A percentile compares a stretch with the other conserved stretches of the same genome.
These are phyloP conservation scores for Paramecium octaurelia DNA, from an alignment of 73 alveolate species.

Conservation along the genomic window DNA sequence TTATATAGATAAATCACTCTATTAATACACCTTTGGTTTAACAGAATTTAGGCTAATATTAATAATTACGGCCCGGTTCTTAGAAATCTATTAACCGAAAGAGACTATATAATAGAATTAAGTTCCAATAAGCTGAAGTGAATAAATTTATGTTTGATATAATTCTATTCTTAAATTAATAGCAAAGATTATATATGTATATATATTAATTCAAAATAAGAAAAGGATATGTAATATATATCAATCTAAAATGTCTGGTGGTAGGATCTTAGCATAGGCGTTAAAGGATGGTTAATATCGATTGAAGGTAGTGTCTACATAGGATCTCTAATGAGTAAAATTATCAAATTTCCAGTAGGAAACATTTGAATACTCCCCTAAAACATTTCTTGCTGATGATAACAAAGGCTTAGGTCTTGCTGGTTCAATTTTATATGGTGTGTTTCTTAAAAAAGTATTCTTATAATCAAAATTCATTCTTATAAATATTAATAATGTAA, in stretches of 20 bases:
- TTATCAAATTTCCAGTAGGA: constrained; percentile 22
- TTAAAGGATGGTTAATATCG: not conserved
- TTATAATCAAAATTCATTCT: constrained; percentile 13
- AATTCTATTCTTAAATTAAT: not conserved
- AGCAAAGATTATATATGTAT: not conserved
- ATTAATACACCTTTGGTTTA: no score
- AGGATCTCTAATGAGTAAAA: not conserved
- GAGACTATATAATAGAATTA: no score
- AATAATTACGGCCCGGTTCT: not conserved
- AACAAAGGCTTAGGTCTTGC: not conserved
- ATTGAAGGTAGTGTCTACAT: not conserved
- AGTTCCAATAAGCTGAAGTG: not conserved
- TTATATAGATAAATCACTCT: no score
- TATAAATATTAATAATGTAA: not conserved
- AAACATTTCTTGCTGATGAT: constrained; percentile 1
- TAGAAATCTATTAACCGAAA: not conserved
- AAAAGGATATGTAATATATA: not conserved
- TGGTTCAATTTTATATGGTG: constrained; percentile 5
- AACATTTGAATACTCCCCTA: not conserved
- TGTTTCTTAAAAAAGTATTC: constrained; percentile 29
- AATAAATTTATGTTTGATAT: not conserved
- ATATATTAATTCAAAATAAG: not conserved
- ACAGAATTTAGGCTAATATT: not conserved
- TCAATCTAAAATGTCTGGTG: constrained; percentile 15
- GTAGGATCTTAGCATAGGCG: not conserved